A percentile compares a stretch with the other conserved stretches of the same genome.
Evolutionary conservation across 169 alveolate genomes (phyloP).

Genomic region (Ichthyophthirius multifiliis): DNA sequence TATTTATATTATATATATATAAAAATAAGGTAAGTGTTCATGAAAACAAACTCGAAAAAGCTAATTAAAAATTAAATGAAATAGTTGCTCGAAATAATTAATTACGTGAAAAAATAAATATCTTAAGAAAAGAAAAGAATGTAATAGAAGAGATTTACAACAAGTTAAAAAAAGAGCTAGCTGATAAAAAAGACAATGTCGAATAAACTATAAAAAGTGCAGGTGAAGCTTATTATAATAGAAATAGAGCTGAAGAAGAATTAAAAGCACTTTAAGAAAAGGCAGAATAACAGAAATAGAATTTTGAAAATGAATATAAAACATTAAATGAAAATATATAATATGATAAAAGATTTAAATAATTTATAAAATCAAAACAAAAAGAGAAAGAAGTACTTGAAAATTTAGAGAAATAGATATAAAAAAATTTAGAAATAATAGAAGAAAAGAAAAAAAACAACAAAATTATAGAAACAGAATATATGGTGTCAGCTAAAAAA

Average conservation of each 20-base stretch:
- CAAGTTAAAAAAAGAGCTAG: conserved; percentile 19
- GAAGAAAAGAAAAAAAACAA: conserved; percentile 25
- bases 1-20: neutral
- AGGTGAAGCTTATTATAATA: conserved; percentile 45
- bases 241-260: conserved; percentile 51
- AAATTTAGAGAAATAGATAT: conserved; percentile 31
- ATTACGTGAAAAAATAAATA: conserved; percentile 28
- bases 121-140: conserved; percentile 37
- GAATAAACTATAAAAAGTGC: conserved; percentile 43
- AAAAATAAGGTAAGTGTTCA: conserved; percentile 10
- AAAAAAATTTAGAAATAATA: conserved; percentile 31
- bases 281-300: conserved; percentile 29
- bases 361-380: conserved; percentile 33
- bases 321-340: conserved; percentile 35
- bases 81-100: conserved; percentile 34
- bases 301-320: conserved; percentile 34
- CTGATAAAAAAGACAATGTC: conserved; percentile 28
- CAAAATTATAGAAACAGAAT: conserved; percentile 38
- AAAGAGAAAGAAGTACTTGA: conserved; percentile 41
- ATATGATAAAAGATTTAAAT: conserved; percentile 40
- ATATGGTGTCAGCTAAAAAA: conserved; percentile 35
- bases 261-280: conserved; percentile 30
- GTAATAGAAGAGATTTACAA: conserved; percentile 41
- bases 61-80: conserved; percentile 42
- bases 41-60: conserved; percentile 44